phyloP scores from a whole-genome alignment of 2,329 filamentous ascomycete species.

The Trichoderma cornu-damae region DNA sequence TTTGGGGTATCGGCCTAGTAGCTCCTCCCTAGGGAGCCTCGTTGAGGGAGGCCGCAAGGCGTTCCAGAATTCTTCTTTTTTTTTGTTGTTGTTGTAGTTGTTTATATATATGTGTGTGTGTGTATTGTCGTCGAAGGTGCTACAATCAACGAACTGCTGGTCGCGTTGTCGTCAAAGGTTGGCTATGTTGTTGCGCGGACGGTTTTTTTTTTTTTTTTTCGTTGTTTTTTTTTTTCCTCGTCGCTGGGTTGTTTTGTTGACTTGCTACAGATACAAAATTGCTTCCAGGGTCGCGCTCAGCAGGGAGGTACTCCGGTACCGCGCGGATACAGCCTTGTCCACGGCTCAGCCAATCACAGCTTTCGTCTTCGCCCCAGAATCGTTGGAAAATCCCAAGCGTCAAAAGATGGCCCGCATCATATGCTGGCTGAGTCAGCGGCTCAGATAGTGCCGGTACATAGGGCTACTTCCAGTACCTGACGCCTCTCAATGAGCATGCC shows the following conservation, averaged over 20 bases:
- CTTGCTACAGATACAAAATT: slow-evolving; percentile 20
- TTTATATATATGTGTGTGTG: too few species aligned
- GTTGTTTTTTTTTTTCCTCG: too few species aligned
- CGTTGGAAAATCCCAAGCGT: neutral
- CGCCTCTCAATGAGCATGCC: neutral
- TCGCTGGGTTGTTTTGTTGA: slow-evolving; percentile 18
- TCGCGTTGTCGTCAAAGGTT: neutral
- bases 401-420: neutral
- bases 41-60: neutral
- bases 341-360: slow-evolving; percentile 5
- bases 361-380: neutral
- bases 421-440: neutral
- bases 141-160: neutral
- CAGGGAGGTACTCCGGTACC: slow-evolving; percentile 12
- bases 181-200: neutral
- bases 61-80: neutral
- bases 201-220: too few species aligned
- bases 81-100: too few species aligned
- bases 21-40: slow-evolving; percentile 18
- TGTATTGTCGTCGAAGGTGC: neutral
- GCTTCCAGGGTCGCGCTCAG: slow-evolving; percentile 16
- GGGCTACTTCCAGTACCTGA: neutral
- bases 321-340: slow-evolving; percentile 8
- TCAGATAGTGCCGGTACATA: neutral
- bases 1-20: slow-evolving; percentile 18